Evolutionary conservation across 768 basidiomycete species (phyloP), one percentile per base, ranked within the genome.

Genomic region (Naganishia kalamii): DNA sequence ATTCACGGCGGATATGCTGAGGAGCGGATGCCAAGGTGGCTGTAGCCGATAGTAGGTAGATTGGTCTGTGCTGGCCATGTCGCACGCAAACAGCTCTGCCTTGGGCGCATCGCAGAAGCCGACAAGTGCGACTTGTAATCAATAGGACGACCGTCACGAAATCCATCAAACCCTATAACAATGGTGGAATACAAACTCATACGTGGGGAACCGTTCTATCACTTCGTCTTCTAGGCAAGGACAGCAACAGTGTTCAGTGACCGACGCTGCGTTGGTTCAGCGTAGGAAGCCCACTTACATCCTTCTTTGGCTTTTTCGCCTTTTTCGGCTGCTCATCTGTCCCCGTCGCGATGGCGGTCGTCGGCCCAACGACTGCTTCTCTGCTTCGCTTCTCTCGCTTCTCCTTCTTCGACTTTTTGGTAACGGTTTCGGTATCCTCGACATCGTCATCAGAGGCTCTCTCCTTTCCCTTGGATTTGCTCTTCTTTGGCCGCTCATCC

Each of bases 331-430:
- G 37, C 33, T 57, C 54, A 7, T 3, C 54, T 6, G n/a, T 23
- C 5, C 4, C 1, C 11, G 17, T 23, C 6, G 35, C 54, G n/a
- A 11, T 37, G 2, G 54, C 23, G 2, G 54, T 23, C 23, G 33
- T 40, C 21, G 60, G 3, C 41, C 19, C 37, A 11, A 19, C 44
- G 30, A 25, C 29, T 50, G 21, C 32, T 50, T 5, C 35, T 17
- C 37, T 62, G 12, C 21, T 48, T 41, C 19, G 2, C 52, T 35
- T 8, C 35, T 62, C 27, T 21, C 43, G 19, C 46, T 62, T 50
- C n/a, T 60, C 51, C 27, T 65, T 63, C 61, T 63, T 47, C 21
- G 67, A 59, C 23, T 62, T 66, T 51, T 46, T 52, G 35, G 63
- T 64, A 19, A 46, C 40, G 63, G 67, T 65, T 63, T 63, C 48